Evolutionary conservation across 1,139 yeast genomes (phyloP), one percentile per base, ranked within the genome.

Genomic region (Kodamaea ohmeri): DNA sequence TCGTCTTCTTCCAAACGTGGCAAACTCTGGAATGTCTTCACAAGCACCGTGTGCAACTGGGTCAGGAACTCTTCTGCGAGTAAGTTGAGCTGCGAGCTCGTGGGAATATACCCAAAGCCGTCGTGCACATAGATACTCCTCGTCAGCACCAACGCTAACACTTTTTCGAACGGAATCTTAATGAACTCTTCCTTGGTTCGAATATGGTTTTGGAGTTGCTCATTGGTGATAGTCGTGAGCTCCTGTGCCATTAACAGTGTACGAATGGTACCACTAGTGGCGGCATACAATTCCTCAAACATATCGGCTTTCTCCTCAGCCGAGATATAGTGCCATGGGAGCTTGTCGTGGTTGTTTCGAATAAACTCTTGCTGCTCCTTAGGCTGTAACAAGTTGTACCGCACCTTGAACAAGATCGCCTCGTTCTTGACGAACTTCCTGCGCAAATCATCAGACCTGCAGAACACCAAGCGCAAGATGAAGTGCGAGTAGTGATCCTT

Each of bases 401-500:
- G 71, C 35, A 89, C 66, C 51, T 74, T 78, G 65, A 94, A 90
- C 35, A 94, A 66, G 14, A 75, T 64, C 1, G 85, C 69, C 55
- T 92, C 99, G 33, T 88, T 79, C 48, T 79, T 77, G 29, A 86
- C 67, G 52, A 92, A 90, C 53, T 92, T 79, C 34, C 73, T 77
- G 40, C 97, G 72, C 37, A 90, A 71, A 44, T 92, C 97, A 40
- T 86, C 87, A n/a, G 84, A 78, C 45, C 96, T 77, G 55, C 97
- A 87, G 56, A 92, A 92, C 38, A 95, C 96, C 36, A 92, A 68
- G 41, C 97, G 70, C 46, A 92, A 66, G 32, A 90, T 90, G 55
- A 69, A 92, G 61, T 92, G 99, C 12, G 96, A 85, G 57, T 87
- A 89, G 55, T 88, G 92, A 60, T 92, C 99, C 57, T 90, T 92